Conservation (phyloP, 2,329 filamentous ascomycete species). For the Cladophialophora immunda region DNA sequence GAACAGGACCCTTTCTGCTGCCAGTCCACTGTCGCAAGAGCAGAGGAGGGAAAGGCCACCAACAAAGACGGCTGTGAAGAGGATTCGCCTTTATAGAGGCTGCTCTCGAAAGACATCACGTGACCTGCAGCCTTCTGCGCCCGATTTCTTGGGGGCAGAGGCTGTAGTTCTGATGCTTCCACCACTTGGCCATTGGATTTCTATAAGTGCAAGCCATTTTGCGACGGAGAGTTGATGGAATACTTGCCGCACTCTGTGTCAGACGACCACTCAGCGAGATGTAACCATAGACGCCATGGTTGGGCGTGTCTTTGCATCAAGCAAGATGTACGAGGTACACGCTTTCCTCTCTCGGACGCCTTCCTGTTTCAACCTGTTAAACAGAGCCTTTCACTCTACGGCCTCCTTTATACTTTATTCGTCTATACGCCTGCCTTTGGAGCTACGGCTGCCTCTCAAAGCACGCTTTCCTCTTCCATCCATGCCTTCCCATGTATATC, state of each 20-base stretch:
- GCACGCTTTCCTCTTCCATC: neutral
- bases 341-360: constrained; percentile 1
- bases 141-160: neutral
- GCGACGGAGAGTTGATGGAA: neutral
- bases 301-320: neutral
- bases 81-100: neutral
- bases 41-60: neutral
- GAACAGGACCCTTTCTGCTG: neutral
- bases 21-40: neutral
- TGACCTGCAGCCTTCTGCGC: neutral
- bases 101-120: neutral
- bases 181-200: neutral
- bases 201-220: too few relatives aligned
- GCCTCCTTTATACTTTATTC: too few relatives aligned
- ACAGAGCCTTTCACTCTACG: neutral
- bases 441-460: too few relatives aligned
- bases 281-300: neutral
- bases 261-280: neutral
- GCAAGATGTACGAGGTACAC: neutral
- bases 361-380: neutral
- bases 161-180: neutral
- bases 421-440: too few relatives aligned
- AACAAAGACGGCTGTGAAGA: neutral
- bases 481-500: neutral
- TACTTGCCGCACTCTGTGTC: neutral